These are phyloP conservation scores for Xylariales sp. DNA, from an alignment of 2,329 filamentous ascomycete genomes.

Conservation along the genomic window DNA sequence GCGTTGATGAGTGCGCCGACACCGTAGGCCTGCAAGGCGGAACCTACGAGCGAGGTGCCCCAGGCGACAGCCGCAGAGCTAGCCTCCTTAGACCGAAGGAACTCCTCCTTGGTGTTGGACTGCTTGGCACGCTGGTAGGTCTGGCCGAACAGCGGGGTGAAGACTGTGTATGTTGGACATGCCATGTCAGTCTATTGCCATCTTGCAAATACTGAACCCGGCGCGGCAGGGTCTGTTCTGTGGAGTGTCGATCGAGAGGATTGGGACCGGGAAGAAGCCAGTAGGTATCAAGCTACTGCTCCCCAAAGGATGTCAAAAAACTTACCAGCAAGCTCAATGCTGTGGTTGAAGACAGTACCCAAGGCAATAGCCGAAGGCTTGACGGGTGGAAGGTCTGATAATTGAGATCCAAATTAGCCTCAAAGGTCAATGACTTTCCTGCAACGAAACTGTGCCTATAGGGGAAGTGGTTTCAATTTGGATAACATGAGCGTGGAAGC, in stretches of 20 bases:
- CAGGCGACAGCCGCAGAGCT: conserved; percentile 81
- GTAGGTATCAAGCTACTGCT: too few species aligned
- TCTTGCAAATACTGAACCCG: too few species aligned
- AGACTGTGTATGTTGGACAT: conserved; percentile 53
- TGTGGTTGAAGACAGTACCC: conserved; percentile 94
- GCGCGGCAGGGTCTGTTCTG: too few species aligned
- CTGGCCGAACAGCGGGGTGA: conserved; percentile 86
- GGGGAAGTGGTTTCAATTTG: too few species aligned
- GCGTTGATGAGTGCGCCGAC: conserved; percentile 90
- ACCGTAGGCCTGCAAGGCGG: conserved; percentile 83
- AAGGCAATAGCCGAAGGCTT: conserved; percentile 98
- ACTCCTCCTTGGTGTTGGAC: conserved; percentile 94
- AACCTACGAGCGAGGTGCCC: conserved; percentile 86
- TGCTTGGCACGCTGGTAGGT: conserved; percentile 90
- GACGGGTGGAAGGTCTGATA: conserved; percentile 62
- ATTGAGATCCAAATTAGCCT: too few species aligned
- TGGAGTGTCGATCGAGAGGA: too few species aligned
- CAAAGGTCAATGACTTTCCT: too few species aligned
- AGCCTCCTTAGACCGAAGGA: conserved; percentile 89
- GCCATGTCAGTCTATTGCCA: conserved; percentile 7
- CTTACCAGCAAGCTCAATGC: conserved; percentile 68
- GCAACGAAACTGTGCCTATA: too few species aligned
- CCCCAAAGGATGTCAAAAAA: too few species aligned
- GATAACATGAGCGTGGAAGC: too few species aligned
- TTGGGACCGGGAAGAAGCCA: background rate